These are phyloP conservation scores for Stagonosporopsis rhizophila DNA, from an alignment of 2,329 filamentous ascomycete species.

Conservation along the genomic window DNA sequence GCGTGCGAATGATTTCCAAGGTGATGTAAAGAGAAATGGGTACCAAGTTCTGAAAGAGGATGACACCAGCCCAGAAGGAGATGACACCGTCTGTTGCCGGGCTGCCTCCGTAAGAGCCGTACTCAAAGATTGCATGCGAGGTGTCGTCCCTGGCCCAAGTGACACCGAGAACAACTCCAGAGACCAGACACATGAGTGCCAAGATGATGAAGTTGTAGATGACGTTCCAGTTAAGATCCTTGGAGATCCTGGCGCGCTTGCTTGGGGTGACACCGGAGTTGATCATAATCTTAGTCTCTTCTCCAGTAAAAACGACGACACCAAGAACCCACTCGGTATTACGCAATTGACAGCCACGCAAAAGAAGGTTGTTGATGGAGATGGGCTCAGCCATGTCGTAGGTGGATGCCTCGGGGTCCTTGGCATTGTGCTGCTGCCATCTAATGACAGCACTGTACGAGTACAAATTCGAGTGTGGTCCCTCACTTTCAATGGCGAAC, in stretches of 20 bases:
- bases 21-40: constrained; percentile 98
- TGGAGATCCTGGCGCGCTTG: constrained; percentile 89
- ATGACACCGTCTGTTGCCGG: constrained; percentile 87
- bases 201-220: constrained; percentile 95
- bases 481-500: constrained; percentile 88
- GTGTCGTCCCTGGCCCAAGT: constrained; percentile 78
- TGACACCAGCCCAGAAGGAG: constrained; percentile 94
- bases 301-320: constrained; percentile 90
- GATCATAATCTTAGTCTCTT: constrained; percentile 99
- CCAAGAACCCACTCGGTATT: constrained; percentile 97
- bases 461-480: constrained; percentile 92
- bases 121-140: constrained; percentile 84
- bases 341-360: constrained; percentile 89
- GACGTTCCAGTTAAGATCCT: constrained; percentile 96
- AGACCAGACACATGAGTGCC: constrained; percentile 85
- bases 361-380: constrained; percentile 90
- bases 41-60: constrained; percentile 97
- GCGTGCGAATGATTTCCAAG: constrained; percentile 90
- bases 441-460: constrained; percentile 89
- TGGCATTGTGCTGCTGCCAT: constrained; percentile 78
- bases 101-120: constrained; percentile 76
- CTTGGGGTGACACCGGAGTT: constrained; percentile 95
- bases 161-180: constrained; percentile 83
- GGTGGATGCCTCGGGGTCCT: constrained; percentile 66
- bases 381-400: constrained; percentile 90